Percentiles rank a stretch among this genome's conserved stretches.
Conservation (phyloP, 2,329 filamentous ascomycete genomes). For the Arthrobotrys musiformis region DNA sequence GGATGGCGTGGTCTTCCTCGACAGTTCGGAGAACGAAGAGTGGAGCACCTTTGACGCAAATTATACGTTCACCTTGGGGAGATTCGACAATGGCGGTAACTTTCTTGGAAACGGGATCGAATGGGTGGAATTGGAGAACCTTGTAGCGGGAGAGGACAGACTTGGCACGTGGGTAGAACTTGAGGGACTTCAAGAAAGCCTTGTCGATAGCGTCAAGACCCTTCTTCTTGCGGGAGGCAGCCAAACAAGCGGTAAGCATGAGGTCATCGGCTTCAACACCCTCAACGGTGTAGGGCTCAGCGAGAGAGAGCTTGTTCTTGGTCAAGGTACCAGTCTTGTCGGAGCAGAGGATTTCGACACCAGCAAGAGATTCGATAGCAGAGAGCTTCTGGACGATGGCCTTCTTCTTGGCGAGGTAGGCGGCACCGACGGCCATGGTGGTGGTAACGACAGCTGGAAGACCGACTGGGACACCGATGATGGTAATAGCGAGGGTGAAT, state of each 20-base stretch:
- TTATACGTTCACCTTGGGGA: slow-evolving; percentile 82
- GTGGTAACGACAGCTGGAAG: slow-evolving; percentile 92
- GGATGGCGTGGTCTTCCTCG: slow-evolving; percentile 83
- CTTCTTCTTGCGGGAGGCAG: slow-evolving; percentile 93
- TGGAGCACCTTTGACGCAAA: slow-evolving; percentile 90
- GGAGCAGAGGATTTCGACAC: slow-evolving; percentile 92
- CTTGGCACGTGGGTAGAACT: slow-evolving; percentile 85
- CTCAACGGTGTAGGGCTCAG: slow-evolving; percentile 83
- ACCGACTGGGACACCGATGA: slow-evolving; percentile 92
- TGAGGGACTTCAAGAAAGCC: slow-evolving; percentile 87
- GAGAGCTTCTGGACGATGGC: slow-evolving; percentile 93
- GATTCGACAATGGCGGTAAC: slow-evolving; percentile 85
- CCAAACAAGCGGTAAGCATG: slow-evolving; percentile 90
- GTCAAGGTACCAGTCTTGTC: slow-evolving; percentile 94
- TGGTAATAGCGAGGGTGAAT: slow-evolving; percentile 88
- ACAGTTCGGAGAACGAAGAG: slow-evolving; percentile 88
- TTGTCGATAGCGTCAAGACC: slow-evolving; percentile 95
- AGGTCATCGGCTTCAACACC: slow-evolving; percentile 87
- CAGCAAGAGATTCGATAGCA: slow-evolving; percentile 89
- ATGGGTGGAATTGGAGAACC: slow-evolving; percentile 84
- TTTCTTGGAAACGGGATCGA: slow-evolving; percentile 94
- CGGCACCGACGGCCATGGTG: slow-evolving; percentile 92
- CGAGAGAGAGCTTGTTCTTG: slow-evolving; percentile 90
- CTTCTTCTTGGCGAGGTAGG: slow-evolving; percentile 90
- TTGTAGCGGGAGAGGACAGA: slow-evolving; percentile 82